Conservation (phyloP, 352 stramenopile species). For the Sclerospora graminicola region DNA sequence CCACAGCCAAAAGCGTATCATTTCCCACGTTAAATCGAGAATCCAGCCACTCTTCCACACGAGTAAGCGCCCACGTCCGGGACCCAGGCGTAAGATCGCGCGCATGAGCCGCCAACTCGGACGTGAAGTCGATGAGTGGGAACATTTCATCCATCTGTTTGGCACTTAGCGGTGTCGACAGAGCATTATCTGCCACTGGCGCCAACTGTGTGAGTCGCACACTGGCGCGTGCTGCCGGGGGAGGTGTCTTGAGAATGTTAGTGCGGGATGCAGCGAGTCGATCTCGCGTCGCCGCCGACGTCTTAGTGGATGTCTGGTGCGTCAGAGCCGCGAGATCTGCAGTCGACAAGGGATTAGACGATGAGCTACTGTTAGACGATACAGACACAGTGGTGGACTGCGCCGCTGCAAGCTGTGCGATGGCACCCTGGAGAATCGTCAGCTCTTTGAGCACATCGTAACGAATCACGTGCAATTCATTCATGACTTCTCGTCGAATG, state of each 20-base stretch:
- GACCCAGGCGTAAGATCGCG: conserved; percentile 32
- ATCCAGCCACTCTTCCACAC: conserved; percentile 71
- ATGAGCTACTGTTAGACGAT: conserved; percentile 16
- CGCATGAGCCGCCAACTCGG: conserved; percentile 35
- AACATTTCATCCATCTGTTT: conserved; percentile 80
- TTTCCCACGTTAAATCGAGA: conserved; percentile 49
- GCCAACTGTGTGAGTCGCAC: conserved; percentile 49
- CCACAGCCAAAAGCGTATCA: conserved; percentile 49
- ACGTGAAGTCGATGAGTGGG: conserved; percentile 55
- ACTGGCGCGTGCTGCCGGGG: conserved; percentile 11
- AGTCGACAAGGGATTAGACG: conserved; percentile 23
- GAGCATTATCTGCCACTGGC: conserved; percentile 50
- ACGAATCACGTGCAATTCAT: conserved; percentile 68
- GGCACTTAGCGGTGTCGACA: conserved; percentile 51
- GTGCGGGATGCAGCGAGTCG: conserved; percentile 36
- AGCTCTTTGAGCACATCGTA: conserved; percentile 85
- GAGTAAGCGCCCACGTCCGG: conserved; percentile 53
- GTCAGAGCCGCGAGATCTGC: conserved; percentile 36
- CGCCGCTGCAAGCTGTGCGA: conserved; percentile 39
- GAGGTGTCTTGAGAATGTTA: conserved; percentile 10
- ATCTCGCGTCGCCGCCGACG: conserved; percentile 37
- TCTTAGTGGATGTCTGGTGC: conserved; percentile 33
- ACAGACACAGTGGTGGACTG: conserved; percentile 6
- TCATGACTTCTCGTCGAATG: conserved; percentile 74
- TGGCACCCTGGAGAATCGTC: conserved; percentile 66